Base-by-base conservation (phyloP, 345 rosid species). In the Salix udensis region DNA sequence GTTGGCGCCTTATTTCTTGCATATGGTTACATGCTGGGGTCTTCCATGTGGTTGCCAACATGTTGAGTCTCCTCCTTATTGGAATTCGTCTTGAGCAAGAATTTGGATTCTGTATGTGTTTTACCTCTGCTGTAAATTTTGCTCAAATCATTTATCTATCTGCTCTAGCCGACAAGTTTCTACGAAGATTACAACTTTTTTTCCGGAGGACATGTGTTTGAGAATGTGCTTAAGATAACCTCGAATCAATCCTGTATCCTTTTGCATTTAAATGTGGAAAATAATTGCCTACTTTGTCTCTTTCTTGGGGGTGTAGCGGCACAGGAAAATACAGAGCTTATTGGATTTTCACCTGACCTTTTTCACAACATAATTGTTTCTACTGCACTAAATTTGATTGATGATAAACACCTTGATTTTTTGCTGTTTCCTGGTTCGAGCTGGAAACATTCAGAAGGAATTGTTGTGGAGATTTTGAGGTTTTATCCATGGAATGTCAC, bases 1-100 rank as follows among this genome's bases (percentile, higher is more conserved):
- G 31, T 15, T 82, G 84, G 84, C 78, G 81, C 31, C 66, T 82
- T 16, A 34, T 78, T 21, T 70, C 84, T 70, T 82, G 81, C 79
- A 74, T 82, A 16, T 82, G 84, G 84, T 78, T 82, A 44, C 84
- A 82, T 21, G 84, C 84, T 18, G 84, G 84, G 4, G 79, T 82
- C 42, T 82, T 82, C 70, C 84, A 82, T 60, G 13, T 82, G 52
- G 76, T 82, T 65, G 84, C 84, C 48, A 82, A 82, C 62, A 82
- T 82, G 84, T 34, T 82, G 36, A 82, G 84, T 37, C 74, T 73
- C 39, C n/a, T 84, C 15, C 67, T 75, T 61, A 75, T 80, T 31
- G 80, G 82, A 67, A 77, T 81, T 40, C 78, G 79, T 23, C 87
- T 77, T 18, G 74, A 79, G 68, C 71, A 71, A 68, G 76, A 84